These are phyloP conservation scores for Podospora appendiculata DNA, from an alignment of 495 filamentous ascomycete species.

Conservation along the genomic window DNA sequence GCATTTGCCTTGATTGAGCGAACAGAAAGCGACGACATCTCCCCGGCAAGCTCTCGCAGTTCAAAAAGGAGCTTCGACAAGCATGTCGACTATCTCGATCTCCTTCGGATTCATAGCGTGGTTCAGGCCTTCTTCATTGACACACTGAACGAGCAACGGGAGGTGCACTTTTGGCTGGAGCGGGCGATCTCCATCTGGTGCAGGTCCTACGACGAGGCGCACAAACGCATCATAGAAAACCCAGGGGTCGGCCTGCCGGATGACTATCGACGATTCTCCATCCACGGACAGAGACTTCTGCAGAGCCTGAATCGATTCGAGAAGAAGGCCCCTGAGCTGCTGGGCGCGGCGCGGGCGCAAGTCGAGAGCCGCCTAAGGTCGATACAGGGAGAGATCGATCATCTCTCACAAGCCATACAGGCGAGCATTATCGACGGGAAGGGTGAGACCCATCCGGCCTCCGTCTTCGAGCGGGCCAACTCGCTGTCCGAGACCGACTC, in stretches of 20 bases:
- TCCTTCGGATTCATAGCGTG: slow-evolving; percentile 69
- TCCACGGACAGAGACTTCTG: slow-evolving; percentile 54
- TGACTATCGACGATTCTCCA: slow-evolving; percentile 63
- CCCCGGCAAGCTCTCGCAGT: slow-evolving; percentile 31
- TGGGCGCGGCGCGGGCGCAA: slow-evolving; percentile 31
- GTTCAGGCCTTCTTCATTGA: slow-evolving; percentile 76
- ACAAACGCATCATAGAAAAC: slow-evolving; percentile 48
- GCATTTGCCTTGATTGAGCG: slow-evolving; percentile 65
- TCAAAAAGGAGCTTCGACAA: slow-evolving; percentile 43
- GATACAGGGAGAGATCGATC: slow-evolving; percentile 52
- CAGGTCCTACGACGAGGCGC: slow-evolving; percentile 54
- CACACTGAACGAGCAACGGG: slow-evolving; percentile 49
- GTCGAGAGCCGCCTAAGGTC: slow-evolving; percentile 41
- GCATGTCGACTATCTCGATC: slow-evolving; percentile 53
- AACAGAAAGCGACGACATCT: slow-evolving; percentile 43
- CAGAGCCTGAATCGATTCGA: slow-evolving; percentile 39
- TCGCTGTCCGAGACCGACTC: slow-evolving; percentile 51
- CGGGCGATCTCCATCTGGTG: slow-evolving; percentile 53
- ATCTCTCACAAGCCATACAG: slow-evolving; percentile 42
- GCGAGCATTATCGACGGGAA: slow-evolving; percentile 28
- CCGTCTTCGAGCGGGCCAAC: slow-evolving; percentile 66
- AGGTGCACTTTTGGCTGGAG: slow-evolving; percentile 56
- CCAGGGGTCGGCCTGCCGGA: slow-evolving; percentile 54
- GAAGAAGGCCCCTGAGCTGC: slow-evolving; percentile 24
- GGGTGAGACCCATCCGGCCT: slow-evolving; percentile 42